Percentiles rank a stretch among this genome's conserved stretches.
These are phyloP conservation scores for Claviceps paspali DNA, from an alignment of 2,329 filamentous ascomycete genomes.

Conservation along the genomic window DNA sequence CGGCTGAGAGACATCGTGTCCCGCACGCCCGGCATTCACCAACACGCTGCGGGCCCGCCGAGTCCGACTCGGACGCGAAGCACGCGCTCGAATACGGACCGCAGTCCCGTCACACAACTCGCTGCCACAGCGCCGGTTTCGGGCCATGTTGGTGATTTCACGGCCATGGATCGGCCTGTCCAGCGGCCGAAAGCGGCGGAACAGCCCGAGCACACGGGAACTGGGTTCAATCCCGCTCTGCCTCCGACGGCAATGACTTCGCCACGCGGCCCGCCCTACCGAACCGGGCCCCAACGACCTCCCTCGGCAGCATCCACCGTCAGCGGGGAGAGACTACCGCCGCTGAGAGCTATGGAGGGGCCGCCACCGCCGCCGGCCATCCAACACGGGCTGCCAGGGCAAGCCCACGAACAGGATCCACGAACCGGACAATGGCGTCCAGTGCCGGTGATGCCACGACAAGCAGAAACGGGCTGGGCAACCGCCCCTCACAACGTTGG, in stretches of 20 bases:
- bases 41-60: conserved; percentile 35
- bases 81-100: conserved; percentile 21
- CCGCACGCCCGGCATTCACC: conserved; percentile 40
- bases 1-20: conserved; percentile 52
- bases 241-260: conserved; percentile 25
- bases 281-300: conserved; percentile 19
- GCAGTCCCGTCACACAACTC: conserved; percentile 19
- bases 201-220: conserved; percentile 25
- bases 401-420: conserved; percentile 19
- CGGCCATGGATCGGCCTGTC: conserved; percentile 28
- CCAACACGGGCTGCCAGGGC: conserved; percentile 11
- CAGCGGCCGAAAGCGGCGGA: conserved; percentile 31
- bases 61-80: conserved; percentile 28
- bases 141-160: conserved; percentile 25
- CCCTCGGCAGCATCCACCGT: conserved; percentile 22
- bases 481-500: conserved; percentile 14
- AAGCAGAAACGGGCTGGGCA: conserved; percentile 22
- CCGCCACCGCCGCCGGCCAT: conserved; percentile 9
- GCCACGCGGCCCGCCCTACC: conserved; percentile 24
- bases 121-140: conserved; percentile 14
- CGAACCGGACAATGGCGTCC: conserved; percentile 22
- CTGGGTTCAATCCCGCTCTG: conserved; percentile 22
- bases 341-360: conserved; percentile 30
- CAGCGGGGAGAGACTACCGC: conserved; percentile 30
- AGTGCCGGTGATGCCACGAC: conserved; percentile 15